Base-by-base conservation (phyloP, 495 filamentous ascomycete species). In the Cladorrhinum samala region DNA sequence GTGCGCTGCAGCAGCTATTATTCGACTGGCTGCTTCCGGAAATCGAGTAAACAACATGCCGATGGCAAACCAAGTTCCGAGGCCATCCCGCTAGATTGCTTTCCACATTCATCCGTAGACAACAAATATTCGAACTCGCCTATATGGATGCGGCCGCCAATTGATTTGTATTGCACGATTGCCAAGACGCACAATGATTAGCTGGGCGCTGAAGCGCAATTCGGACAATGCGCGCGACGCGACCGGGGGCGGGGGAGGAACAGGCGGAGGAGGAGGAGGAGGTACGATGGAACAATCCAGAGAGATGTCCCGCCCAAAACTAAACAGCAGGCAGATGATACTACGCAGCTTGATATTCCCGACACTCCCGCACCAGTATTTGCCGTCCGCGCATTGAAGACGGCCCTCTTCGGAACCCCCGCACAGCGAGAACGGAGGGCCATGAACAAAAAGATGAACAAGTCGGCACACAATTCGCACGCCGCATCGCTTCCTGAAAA, bases 291-390 rank as follows among this genome's bases (percentile, higher is more conserved):
- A 17, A 46, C 6, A 20, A 18, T 18, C 45, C 16, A 14, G 45
- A n/a, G n/a, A n/a, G n/a, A 30, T 25, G 3, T 6, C 16, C 60
- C 40, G 39, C 33, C 41, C 40, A 48, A 49, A 19, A 39, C 53
- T 56, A 14, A 55, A 19, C 39, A n/a, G 11, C 16, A 17, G 59
- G 44, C 44, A 70, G 77, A 76, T 56, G 72, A 75, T 25, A 68
- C 70, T 1, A 69, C 71, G 1, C 72, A 76, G 52, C 57, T 75
- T 17, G 89, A 95, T 41, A 76, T 79, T 7, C 93, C 92, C 53
- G 89, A 95, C 56, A 97, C 93, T 5, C 94, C 93, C 9, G 94
- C 90, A 21, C 90, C 91, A 19, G 81, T 96, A 1, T 97, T 98
- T 72, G 92, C 91, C 11, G 81, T 93, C 52, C 90, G 91, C 61